These are phyloP conservation scores for Trichothecium roseum DNA, from an alignment of 2,329 filamentous ascomycete species.

Conservation along the genomic window DNA sequence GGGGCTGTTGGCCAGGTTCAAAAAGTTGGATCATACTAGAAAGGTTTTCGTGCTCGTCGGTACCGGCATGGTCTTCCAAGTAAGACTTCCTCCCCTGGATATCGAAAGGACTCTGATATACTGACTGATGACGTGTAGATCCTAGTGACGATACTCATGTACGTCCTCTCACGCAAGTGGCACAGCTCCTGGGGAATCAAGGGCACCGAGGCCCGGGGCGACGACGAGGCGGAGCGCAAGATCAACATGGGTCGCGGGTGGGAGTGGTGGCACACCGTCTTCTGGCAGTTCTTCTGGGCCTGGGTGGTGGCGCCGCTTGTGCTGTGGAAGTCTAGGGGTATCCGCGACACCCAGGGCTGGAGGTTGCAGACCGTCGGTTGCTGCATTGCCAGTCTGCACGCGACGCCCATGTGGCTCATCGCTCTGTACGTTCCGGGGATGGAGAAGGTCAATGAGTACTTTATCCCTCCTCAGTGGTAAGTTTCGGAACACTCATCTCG, in stretches of 20 bases:
- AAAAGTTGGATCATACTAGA: constrained; percentile 27
- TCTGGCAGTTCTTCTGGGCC: constrained; percentile 56
- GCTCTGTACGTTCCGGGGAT: constrained; percentile 43
- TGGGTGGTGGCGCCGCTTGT: constrained; percentile 51
- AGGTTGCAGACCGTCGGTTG: constrained; percentile 49
- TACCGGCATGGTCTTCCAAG: constrained; percentile 45
- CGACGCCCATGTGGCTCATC: constrained; percentile 57
- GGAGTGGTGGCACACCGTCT: constrained; percentile 42
- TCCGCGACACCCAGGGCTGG: constrained; percentile 58
- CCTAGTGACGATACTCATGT: constrained; percentile 46
- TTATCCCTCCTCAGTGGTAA: constrained; percentile 52
- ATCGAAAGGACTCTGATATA: too few relatives aligned
- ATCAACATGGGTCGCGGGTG: constrained; percentile 39
- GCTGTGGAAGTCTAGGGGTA: constrained; percentile 49
- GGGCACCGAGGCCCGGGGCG: constrained; percentile 41
- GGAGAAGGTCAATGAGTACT: constrained; percentile 40
- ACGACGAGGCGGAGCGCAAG: constrained; percentile 38
- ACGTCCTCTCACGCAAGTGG: constrained; percentile 51
- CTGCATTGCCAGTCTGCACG: constrained; percentile 44
- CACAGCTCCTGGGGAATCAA: constrained; percentile 49
- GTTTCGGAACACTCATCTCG: constrained; percentile 10
- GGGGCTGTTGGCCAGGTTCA: constrained; percentile 18
- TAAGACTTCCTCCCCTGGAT: constrained; percentile 16
- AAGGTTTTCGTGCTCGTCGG: constrained; percentile 38
- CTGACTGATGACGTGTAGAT: constrained; percentile 28